These are phyloP conservation scores for Biscogniauxia mediterranea DNA, from an alignment of 2,329 filamentous ascomycete genomes.

Conservation along the genomic window DNA sequence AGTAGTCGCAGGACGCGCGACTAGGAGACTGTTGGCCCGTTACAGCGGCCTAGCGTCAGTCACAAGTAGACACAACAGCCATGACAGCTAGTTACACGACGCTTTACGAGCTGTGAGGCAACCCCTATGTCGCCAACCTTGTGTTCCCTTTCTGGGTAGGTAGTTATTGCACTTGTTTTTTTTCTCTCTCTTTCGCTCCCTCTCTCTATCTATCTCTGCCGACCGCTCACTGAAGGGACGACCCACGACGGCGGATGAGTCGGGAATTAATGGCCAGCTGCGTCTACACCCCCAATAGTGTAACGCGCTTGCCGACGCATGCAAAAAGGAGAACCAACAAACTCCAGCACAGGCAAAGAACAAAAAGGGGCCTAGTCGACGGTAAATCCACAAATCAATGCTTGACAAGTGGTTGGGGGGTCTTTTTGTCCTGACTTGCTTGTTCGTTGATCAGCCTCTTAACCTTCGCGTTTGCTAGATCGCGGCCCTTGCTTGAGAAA, in stretches of 20 bases:
- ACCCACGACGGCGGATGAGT: constrained; percentile 11
- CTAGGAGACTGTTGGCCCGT: constrained; percentile 18
- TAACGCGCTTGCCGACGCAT: constrained; percentile 15
- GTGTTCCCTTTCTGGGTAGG: constrained; percentile 10
- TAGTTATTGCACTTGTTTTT: constrained; percentile 4
- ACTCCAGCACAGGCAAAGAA: background rate
- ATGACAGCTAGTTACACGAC: constrained; percentile 20
- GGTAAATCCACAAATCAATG: constrained; percentile 14
- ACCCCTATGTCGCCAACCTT: constrained; percentile 15
- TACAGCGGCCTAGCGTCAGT: constrained; percentile 19
- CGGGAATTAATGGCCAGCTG: constrained; percentile 14
- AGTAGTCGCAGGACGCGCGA: constrained; percentile 2
- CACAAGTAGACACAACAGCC: constrained; percentile 17
- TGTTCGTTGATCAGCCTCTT: background rate
- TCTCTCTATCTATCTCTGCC: background rate
- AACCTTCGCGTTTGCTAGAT: background rate
- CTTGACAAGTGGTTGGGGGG: constrained; percentile 14
- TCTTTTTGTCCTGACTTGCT: background rate
- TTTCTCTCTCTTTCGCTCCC: no score
- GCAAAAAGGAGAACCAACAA: constrained; percentile 15
- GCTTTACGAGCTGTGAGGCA: constrained; percentile 23
- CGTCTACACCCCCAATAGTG: constrained; percentile 15
- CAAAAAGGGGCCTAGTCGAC: constrained; percentile 1
- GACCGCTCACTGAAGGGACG: background rate
- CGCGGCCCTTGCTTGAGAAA: background rate